phyloP scores from a whole-genome alignment of 176 grass and related monocot genomes.

The Oryza meridionalis region DNA sequence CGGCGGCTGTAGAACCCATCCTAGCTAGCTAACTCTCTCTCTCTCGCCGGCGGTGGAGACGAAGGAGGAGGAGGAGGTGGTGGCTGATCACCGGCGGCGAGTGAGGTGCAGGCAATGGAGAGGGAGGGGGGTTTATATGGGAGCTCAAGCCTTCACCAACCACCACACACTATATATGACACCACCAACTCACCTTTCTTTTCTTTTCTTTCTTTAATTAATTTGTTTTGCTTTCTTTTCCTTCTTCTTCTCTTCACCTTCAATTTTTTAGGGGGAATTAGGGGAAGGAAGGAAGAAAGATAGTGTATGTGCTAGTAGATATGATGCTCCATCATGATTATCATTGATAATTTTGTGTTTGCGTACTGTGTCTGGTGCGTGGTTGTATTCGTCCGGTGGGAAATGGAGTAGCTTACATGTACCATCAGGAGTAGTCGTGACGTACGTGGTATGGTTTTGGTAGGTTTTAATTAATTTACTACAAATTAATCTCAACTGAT shows the following conservation, averaged over 20 bases:
- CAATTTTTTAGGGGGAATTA: neutral
- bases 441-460: neutral
- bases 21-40: neutral
- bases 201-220: neutral
- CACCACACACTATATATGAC: constrained; percentile 23
- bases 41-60: neutral
- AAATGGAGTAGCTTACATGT: neutral
- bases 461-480: neutral
- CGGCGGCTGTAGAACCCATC: constrained; percentile 59
- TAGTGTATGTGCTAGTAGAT: neutral
- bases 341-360: no score
- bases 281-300: neutral
- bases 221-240: neutral
- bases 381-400: neutral
- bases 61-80: neutral
- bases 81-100: neutral
- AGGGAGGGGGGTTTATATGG: constrained; percentile 50
- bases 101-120: constrained; percentile 1
- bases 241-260: neutral
- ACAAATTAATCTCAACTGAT: no score
- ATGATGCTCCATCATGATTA: neutral
- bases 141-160: constrained; percentile 42
- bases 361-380: neutral
- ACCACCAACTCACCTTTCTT: constrained; percentile 22
- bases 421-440: neutral